phyloP scores from a whole-genome alignment of 1,284 basidiomycete genomes.

The Rugosomyces carneus region DNA sequence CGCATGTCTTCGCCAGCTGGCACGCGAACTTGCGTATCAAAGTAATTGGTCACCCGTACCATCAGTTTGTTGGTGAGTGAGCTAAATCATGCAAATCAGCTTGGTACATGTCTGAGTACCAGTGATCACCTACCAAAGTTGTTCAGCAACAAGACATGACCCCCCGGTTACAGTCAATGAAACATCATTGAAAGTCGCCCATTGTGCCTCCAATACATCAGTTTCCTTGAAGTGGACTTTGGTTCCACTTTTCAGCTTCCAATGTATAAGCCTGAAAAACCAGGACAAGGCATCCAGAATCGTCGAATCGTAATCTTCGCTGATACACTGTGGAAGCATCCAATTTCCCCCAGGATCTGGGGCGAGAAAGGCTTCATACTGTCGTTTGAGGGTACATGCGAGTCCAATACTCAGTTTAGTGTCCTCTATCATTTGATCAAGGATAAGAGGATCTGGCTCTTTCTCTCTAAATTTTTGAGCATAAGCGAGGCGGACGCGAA shows the following conservation, averaged over 20 bases:
- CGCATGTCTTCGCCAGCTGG: constrained; percentile 42
- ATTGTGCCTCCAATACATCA: constrained; percentile 93
- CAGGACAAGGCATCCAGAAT: constrained; percentile 84
- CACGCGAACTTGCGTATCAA: constrained; percentile 88
- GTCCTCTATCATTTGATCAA: constrained; percentile 95
- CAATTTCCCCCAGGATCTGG: constrained; percentile 86
- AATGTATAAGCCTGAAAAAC: constrained; percentile 93
- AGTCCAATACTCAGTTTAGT: constrained; percentile 89
- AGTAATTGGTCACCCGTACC: constrained; percentile 87
- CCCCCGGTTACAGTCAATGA: constrained; percentile 87
- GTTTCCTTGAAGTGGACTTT: constrained; percentile 98
- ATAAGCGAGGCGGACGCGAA: constrained; percentile 88
- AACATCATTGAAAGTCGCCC: constrained; percentile 93
- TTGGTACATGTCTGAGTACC: background rate
- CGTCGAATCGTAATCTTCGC: constrained; percentile 84
- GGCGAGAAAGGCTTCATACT: constrained; percentile 85
- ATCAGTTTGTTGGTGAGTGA: constrained; percentile 87
- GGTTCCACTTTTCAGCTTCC: constrained; percentile 91
- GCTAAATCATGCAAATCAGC: constrained; percentile 30
- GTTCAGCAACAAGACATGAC: constrained; percentile 89
- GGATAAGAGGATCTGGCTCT: constrained; percentile 85
- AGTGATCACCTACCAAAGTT: constrained; percentile 66
- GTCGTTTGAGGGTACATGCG: constrained; percentile 91
- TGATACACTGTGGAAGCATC: constrained; percentile 85
- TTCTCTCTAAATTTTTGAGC: constrained; percentile 70